Evolutionary conservation across 176 grass and related monocot genomes (phyloP).

Genomic region (Miscanthus lutarioriparius): DNA sequence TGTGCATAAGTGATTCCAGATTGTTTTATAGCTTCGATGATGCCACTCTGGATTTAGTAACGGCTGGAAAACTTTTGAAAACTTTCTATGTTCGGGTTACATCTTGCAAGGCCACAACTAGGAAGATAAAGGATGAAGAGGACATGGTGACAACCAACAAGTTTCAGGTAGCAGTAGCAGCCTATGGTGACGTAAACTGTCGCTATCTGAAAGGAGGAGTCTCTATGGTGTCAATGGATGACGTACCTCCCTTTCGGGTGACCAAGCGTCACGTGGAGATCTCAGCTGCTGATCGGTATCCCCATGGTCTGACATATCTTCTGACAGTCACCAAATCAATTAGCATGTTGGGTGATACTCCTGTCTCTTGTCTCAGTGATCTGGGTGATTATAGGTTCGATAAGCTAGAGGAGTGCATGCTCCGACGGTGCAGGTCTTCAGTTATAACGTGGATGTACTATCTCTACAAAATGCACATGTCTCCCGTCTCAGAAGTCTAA

Average conservation of each 20-base stretch:
- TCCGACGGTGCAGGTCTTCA: fast-evolving
- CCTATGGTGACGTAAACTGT: background rate
- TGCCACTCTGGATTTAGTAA: fast-evolving
- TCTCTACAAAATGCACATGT: no score
- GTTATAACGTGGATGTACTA: no score
- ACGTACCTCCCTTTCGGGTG: no score
- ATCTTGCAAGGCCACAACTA: background rate
- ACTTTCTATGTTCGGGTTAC: background rate
- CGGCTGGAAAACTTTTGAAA: fast-evolving
- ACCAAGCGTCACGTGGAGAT: slow-evolving; percentile 6
- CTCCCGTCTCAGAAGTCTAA: background rate
- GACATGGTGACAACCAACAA: no score
- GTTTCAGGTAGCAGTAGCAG: background rate
- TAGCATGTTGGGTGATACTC: background rate
- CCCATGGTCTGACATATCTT: fast-evolving
- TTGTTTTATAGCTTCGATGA: background rate
- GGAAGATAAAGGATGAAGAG: background rate
- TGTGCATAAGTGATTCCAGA: background rate
- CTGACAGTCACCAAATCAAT: background rate
- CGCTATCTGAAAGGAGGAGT: fast-evolving
- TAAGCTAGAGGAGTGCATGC: background rate
- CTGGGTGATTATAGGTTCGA: fast-evolving
- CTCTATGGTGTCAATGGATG: background rate
- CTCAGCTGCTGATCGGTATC: background rate
- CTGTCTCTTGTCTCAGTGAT: fast-evolving